Evolutionary conservation across 2,329 filamentous ascomycete species (phyloP).

Genomic region (Setomelanomma holmii): DNA sequence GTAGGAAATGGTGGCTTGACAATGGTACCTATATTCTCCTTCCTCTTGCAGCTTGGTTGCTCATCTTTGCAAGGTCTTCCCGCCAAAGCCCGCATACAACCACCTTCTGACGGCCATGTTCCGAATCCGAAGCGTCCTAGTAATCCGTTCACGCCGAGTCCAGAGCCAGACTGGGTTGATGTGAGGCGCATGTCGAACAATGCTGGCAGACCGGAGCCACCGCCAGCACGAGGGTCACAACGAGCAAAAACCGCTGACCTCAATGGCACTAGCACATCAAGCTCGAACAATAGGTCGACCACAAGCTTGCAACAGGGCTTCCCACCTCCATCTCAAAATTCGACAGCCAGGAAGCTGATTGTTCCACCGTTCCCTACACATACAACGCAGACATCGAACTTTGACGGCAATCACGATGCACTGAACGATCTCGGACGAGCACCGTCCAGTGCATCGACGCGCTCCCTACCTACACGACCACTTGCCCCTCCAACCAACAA

Average conservation of each 20-base stretch:
- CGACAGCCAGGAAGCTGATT: conserved; percentile 39
- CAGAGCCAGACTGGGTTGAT: conserved; percentile 84
- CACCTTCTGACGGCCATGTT: conserved; percentile 67
- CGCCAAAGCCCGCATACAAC: conserved; percentile 73
- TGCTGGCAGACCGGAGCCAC: conserved; percentile 35
- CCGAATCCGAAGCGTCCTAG: conserved; percentile 77
- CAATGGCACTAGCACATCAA: conserved; percentile 20
- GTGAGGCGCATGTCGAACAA: conserved; percentile 37
- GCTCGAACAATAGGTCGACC: conserved; percentile 20
- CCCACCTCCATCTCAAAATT: conserved; percentile 13
- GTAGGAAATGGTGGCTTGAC: conserved; percentile 71
- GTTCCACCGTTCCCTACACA: conserved; percentile 37
- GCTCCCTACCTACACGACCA: conserved; percentile 36
- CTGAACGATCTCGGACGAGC: conserved; percentile 31
- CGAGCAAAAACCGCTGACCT: conserved; percentile 41
- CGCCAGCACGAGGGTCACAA: conserved; percentile 39
- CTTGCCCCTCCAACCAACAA: conserved; percentile 16
- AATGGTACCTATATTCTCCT: conserved; percentile 65
- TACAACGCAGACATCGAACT: conserved; percentile 24
- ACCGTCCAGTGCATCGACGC: conserved; percentile 35
- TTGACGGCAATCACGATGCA: conserved; percentile 29
- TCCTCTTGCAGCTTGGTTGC: conserved; percentile 27
- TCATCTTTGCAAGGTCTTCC: conserved; percentile 64
- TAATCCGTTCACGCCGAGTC: conserved; percentile 79
- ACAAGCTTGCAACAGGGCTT: conserved; percentile 23